Conservation (phyloP, 208 protist species). For the Trypanosomatidae sp. region DNA sequence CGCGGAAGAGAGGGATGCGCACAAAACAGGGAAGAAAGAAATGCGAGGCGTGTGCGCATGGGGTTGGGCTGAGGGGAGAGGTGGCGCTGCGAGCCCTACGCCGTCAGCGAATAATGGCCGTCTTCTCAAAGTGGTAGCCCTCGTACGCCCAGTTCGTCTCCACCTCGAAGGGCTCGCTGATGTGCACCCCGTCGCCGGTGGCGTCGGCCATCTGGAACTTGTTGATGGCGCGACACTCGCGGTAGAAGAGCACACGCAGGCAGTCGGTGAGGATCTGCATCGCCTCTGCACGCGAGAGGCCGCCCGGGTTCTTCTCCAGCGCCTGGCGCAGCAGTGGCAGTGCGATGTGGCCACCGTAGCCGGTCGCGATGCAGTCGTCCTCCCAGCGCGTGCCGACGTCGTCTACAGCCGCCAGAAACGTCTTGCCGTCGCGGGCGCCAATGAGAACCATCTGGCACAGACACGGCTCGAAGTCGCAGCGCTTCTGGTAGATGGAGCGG, state of each 20-base stretch:
- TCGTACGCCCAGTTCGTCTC: conserved; percentile 95
- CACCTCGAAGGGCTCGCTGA: conserved; percentile 92
- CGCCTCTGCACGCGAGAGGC: conserved; percentile 90
- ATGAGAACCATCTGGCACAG: conserved; percentile 96
- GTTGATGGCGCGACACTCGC: conserved; percentile 97
- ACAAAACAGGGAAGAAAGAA: not conserved
- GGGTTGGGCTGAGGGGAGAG: too few relatives aligned
- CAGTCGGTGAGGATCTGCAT: conserved; percentile 86
- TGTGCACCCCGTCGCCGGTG: conserved; percentile 56
- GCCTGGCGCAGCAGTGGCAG: conserved; percentile 94
- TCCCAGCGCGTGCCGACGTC: conserved; percentile 94
- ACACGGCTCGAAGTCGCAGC: conserved; percentile 96
- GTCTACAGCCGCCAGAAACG: conserved; percentile 95
- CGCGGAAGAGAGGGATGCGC: not conserved
- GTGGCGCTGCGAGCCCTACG: not conserved
- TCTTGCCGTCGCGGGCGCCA: conserved; percentile 83
- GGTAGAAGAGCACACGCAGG: conserved; percentile 96
- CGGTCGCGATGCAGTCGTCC: conserved; percentile 93
- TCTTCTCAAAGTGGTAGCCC: conserved; percentile 86
- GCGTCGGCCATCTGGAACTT: conserved; percentile 93
- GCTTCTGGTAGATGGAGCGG: conserved; percentile 93
- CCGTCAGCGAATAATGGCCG: conserved; percentile 80
- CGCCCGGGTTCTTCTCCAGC: conserved; percentile 68
- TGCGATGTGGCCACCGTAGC: conserved; percentile 96
- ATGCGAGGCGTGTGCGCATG: too few relatives aligned